A percentile compares a stretch with the other conserved stretches of the same genome.
phyloP scores from a whole-genome alignment of 2,329 filamentous ascomycete species.

The Colletotrichum liriopes region DNA sequence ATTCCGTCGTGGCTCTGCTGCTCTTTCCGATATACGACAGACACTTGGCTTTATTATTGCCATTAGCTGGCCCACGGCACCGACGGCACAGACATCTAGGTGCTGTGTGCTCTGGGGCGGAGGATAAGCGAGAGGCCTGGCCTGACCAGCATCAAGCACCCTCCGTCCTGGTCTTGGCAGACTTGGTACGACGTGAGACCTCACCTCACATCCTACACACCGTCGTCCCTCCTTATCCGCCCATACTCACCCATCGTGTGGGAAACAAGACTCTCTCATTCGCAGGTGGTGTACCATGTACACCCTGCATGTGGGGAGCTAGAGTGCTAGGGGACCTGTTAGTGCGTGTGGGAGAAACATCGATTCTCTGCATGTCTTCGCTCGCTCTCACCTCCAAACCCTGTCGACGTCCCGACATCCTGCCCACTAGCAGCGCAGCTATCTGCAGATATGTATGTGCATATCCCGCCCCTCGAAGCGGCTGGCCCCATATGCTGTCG shows the following conservation, averaged over 20 bases:
- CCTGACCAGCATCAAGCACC: constrained; percentile 13
- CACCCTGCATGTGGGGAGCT: constrained; percentile 42
- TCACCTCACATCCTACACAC: constrained; percentile 38
- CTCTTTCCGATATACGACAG: constrained; percentile 20
- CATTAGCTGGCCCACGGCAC: constrained; percentile 28
- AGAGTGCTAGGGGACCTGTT: constrained; percentile 39
- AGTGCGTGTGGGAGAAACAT: constrained; percentile 42
- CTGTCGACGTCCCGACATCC: constrained; percentile 34
- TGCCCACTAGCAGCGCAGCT: constrained; percentile 38
- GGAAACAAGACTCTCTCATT: constrained; percentile 33
- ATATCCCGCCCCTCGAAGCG: constrained; percentile 41
- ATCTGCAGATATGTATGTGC: constrained; percentile 44
- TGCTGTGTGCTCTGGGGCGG: constrained; percentile 8
- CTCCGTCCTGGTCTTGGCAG: constrained; percentile 20
- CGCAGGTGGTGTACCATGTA: constrained; percentile 22
- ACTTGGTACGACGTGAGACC: constrained; percentile 39
- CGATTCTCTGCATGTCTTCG: constrained; percentile 37
- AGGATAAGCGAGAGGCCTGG: neutral
- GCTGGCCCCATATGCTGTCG: constrained; percentile 35
- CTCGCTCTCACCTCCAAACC: constrained; percentile 29
- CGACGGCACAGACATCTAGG: constrained; percentile 13
- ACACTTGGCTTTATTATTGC: constrained; percentile 19
- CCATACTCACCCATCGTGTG: constrained; percentile 32
- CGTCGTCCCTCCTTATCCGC: constrained; percentile 32
- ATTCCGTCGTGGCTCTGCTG: constrained; percentile 14